Percentiles rank a stretch among this genome's conserved stretches.
Conservation (phyloP, 441 rosid genomes). For the Brassica balearica region DNA sequence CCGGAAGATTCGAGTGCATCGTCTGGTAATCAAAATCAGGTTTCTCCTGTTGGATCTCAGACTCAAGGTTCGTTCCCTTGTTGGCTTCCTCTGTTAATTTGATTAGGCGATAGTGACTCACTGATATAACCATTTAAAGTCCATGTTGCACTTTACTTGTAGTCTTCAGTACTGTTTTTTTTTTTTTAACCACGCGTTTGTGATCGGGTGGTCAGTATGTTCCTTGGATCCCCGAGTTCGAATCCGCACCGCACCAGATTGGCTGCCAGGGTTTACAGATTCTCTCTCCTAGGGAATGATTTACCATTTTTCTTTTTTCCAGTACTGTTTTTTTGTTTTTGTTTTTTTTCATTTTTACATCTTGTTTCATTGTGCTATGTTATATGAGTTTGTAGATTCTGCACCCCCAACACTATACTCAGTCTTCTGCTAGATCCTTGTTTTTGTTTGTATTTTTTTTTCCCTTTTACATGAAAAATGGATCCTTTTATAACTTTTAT, state of each 20-base stretch:
- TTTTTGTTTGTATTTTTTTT: not conserved
- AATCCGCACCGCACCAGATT: no score
- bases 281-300: no score
- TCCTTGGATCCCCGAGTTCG: no score
- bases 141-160: not conserved
- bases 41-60: constrained; percentile 46
- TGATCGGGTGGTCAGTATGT: no score
- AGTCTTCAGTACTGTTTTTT: not conserved
- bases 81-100: not conserved
- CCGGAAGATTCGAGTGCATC: constrained; percentile 55
- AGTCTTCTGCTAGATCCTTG: constrained; percentile 5
- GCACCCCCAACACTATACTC: not conserved
- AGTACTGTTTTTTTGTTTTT: not conserved
- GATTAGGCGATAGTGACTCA: no score
- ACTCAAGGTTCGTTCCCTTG: constrained; percentile 46
- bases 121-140: not conserved
- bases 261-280: no score
- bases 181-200: no score
- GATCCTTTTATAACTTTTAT: not conserved
- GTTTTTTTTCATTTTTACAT: not conserved
- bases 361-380: constrained; percentile 11
- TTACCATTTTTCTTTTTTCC: no score
- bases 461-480: constrained; percentile 4
- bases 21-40: constrained; percentile 41
- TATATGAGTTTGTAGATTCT: not conserved